These are phyloP conservation scores for Eutrema salsugineum DNA, from an alignment of 441 rosid genomes.

Conservation along the genomic window DNA sequence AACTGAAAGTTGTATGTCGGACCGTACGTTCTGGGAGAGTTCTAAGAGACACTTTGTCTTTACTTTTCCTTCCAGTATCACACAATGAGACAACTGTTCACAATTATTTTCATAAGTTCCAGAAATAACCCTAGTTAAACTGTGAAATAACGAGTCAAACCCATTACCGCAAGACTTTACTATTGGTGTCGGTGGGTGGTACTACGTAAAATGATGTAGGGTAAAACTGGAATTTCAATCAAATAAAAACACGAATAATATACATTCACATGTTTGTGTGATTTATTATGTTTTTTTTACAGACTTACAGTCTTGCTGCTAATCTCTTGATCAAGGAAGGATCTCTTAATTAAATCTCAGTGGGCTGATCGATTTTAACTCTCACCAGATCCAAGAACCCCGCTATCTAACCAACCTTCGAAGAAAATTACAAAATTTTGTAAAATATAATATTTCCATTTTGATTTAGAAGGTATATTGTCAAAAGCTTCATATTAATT, in stretches of 20 bases:
- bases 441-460: background rate
- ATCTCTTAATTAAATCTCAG: constrained; percentile 15
- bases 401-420: background rate
- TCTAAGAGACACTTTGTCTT: constrained; percentile 1
- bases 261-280: constrained; percentile 23
- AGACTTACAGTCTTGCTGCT: background rate
- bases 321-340: constrained; percentile 23
- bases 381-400: constrained; percentile 31
- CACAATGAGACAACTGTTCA: background rate
- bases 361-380: background rate
- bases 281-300: background rate
- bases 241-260: background rate
- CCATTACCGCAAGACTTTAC: background rate
- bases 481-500: background rate
- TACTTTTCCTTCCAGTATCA: background rate
- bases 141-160: constrained; percentile 36
- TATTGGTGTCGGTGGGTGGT: constrained; percentile 41
- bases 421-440: background rate
- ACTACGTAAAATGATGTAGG: background rate
- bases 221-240: constrained; percentile 2
- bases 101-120: background rate
- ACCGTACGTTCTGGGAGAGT: constrained; percentile 29
- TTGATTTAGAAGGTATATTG: background rate
- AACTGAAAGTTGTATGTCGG: constrained; percentile 24
- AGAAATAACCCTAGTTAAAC: constrained; percentile 19